phyloP scores from a whole-genome alignment of 2,329 filamentous ascomycete genomes.

The Colletotrichum gloeosporioides region DNA sequence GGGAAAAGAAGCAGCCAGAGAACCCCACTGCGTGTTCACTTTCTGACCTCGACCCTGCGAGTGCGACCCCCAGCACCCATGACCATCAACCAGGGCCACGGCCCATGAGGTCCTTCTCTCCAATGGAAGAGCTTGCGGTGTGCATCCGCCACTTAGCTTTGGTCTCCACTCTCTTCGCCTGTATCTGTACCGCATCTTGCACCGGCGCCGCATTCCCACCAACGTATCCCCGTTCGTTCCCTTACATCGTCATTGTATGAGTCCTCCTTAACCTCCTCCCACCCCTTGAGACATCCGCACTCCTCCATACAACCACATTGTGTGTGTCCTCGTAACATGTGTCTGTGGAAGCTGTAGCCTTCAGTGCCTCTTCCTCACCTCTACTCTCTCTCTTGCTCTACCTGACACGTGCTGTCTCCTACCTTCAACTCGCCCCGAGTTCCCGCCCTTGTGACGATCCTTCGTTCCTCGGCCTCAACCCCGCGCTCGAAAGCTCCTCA shows the following conservation, averaged over 20 bases:
- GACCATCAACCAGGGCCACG: constrained; percentile 1
- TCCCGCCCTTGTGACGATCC: constrained; percentile 18
- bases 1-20: constrained; percentile 2
- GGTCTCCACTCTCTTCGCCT: constrained; percentile 1
- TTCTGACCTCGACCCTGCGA: constrained; percentile 9
- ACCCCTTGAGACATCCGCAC: constrained; percentile 11
- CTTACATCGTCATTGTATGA: constrained; percentile 19
- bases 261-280: not conserved
- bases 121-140: constrained; percentile 11
- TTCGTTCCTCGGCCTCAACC: constrained; percentile 2
- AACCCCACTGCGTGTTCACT: constrained; percentile 5
- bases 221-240: not conserved
- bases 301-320: not conserved
- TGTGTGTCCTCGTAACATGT: constrained; percentile 14
- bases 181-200: not conserved
- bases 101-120: not conserved
- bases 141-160: constrained; percentile 7
- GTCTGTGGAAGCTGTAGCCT: constrained; percentile 10
- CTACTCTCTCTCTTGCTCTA: not conserved
- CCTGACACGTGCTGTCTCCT: not conserved
- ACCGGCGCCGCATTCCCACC: not conserved
- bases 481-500: constrained; percentile 17
- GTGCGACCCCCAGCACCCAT: constrained; percentile 11
- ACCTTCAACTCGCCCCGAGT: not conserved
- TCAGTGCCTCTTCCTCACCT: not conserved